Base-by-base conservation (phyloP, 78 protist genomes). In the Dictyostelium intermedium region DNA sequence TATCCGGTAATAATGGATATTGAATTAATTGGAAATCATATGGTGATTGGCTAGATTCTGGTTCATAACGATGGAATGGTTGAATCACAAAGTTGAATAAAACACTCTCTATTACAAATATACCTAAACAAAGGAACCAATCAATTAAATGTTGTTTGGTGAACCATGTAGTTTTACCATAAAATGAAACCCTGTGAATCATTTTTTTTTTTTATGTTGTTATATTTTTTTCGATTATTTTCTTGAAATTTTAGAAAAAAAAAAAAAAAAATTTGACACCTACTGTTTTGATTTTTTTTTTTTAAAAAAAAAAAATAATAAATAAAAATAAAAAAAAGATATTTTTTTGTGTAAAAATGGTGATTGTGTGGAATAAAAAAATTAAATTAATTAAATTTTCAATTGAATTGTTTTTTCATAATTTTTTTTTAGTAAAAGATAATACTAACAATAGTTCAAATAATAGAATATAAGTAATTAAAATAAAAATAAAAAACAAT, bases 161-260 rank as follows among this genome's bases (percentile, higher is more conserved):
- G 39, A 69, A 89, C 94, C 94, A 80, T 69, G 39, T 30, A 16
- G 27, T 39, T n/a, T 78, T 83, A 35, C 45, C 74, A 80, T 89
- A 89, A 69, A 79, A 80, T 81, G 86, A 78, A 23, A 89, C 27
- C n/a, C 53, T 89, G n/a, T 89, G 94, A 35, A 89, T 89, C 94
- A 89, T 89, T 66, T 87, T 35, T 35, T 73, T 73, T 73, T 11
- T n/a, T n/a, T n/a, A n/a, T n/a, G n/a, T n/a, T n/a, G n/a, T n/a
- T n/a, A n/a, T n/a, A n/a, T n/a, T n/a, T n/a, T 18, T 69, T 73
- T 73, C 27, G n/a, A 56, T 56, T 56, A 20, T 56, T 45, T 56
- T 56, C 27, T 20, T 20, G 27, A 56, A 50, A 50, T 50, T 20
- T 20, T 20, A 56, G 20, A 56, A 56, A 56, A 56, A 5, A 56